These are phyloP conservation scores for Capronia epimyces DNA, from an alignment of 2,329 filamentous ascomycete genomes.

Conservation along the genomic window DNA sequence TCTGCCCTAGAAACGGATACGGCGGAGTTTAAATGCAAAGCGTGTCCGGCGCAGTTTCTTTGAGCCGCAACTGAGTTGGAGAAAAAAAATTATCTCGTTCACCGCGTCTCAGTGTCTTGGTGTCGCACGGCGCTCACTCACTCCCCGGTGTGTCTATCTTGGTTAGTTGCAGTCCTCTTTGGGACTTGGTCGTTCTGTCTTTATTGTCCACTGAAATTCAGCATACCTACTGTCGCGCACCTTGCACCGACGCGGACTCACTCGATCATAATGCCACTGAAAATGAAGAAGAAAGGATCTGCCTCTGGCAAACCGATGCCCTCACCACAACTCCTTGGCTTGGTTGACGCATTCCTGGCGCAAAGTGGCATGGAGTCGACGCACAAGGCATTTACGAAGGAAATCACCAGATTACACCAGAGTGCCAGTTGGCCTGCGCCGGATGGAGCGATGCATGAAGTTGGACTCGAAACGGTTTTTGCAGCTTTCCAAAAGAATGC, in stretches of 20 bases:
- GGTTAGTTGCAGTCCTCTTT: not conserved
- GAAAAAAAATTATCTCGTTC: slow-evolving; percentile 3
- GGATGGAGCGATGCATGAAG: not conserved
- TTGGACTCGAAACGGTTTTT: slow-evolving; percentile 31
- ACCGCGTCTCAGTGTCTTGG: not conserved
- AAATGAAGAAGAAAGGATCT: slow-evolving; percentile 22
- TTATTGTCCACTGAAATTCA: not conserved
- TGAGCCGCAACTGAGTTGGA: not conserved
- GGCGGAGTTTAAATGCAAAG: too few relatives aligned
- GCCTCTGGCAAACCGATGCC: slow-evolving; percentile 36
- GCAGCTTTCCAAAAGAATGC: not conserved
- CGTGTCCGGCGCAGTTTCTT: not conserved
- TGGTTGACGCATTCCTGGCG: slow-evolving; percentile 62
- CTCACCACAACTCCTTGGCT: slow-evolving; percentile 58
- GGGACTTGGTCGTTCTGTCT: not conserved
- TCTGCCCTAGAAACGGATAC: not conserved
- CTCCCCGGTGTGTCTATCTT: not conserved
- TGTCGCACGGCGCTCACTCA: not conserved
- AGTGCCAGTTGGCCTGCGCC: slow-evolving; percentile 41
- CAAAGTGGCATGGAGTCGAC: slow-evolving; percentile 61
- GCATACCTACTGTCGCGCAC: too few relatives aligned
- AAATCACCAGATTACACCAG: slow-evolving; percentile 31
- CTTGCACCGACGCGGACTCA: too few relatives aligned
- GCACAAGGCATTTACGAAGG: slow-evolving; percentile 56
- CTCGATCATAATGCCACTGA: not conserved